Percentiles rank a stretch among this genome's conserved stretches.
phyloP scores from a whole-genome alignment of 768 basidiomycete genomes.

The Astraeus odoratus region DNA sequence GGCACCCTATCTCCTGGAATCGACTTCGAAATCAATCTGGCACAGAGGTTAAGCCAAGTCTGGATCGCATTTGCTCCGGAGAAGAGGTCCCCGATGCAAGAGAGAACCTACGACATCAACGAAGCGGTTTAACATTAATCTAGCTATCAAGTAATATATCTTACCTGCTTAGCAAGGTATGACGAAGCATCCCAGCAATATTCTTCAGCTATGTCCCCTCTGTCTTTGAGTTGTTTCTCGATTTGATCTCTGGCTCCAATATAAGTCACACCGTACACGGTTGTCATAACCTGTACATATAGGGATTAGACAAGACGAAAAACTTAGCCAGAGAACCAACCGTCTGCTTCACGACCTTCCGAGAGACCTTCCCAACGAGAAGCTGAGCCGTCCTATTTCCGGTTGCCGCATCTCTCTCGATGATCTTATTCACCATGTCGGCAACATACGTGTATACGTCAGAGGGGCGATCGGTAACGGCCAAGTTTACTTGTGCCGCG shows the following conservation, averaged over 20 bases:
- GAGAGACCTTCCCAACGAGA: constrained; percentile 69
- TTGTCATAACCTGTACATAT: constrained; percentile 81
- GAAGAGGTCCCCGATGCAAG: constrained; percentile 88
- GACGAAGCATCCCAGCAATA: constrained; percentile 66
- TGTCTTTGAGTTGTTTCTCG: constrained; percentile 76
- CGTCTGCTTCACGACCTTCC: constrained; percentile 98
- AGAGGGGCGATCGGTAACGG: constrained; percentile 75
- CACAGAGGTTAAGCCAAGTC: constrained; percentile 80
- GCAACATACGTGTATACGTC: constrained; percentile 96
- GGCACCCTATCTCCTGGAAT: constrained; percentile 66
- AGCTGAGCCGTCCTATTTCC: constrained; percentile 50
- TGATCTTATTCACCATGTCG: constrained; percentile 67
- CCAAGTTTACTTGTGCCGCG: constrained; percentile 88
- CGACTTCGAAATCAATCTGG: constrained; percentile 80
- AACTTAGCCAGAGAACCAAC: constrained; percentile 33
- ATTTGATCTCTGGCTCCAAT: constrained; percentile 94
- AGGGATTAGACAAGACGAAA: not conserved
- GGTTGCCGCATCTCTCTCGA: constrained; percentile 48
- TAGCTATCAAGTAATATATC: not conserved
- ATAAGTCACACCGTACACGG: constrained; percentile 96
- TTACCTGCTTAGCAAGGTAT: constrained; percentile 75
- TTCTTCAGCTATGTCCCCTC: constrained; percentile 64
- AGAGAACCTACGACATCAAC: constrained; percentile 43
- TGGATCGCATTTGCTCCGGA: constrained; percentile 89
- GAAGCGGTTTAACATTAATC: not conserved